Base-by-base conservation (phyloP, 257 asterid genomes). In the Lycium barbarum region DNA sequence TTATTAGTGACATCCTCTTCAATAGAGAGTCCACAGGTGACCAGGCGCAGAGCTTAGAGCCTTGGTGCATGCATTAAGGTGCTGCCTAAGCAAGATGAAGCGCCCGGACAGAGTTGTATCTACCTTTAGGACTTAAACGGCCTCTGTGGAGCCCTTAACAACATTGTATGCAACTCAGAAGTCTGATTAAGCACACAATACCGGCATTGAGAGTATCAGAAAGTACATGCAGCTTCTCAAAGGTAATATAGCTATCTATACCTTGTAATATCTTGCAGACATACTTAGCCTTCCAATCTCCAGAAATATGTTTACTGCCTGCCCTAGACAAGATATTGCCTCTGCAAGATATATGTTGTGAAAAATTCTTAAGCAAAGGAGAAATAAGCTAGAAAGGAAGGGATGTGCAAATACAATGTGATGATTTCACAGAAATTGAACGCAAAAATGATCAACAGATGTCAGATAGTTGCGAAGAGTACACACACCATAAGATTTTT, bases 211-310 rank as follows among this genome's bases (percentile, higher is more conserved):
- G 6, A 55, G 13, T 55, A 55, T 6, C 20, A 55, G n/a, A 15
- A 14, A 6, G 2, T 17, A 55, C 20, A 55, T 55, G 35, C 40
- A 7, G 35, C 33, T 76, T 51, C 38, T 43, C 26, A 40, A 57
- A 72, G 49, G 62, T 47, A 40, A 79, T 63, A 71, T 10, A 66
- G 49, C 11, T 55, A 49, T 90, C 11, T 55, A 49, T 90, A 96
- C 99, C 99, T 96, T 94, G 91, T 90, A 94, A 87, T 94, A 93
- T 92, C 98, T 93, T 71, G 98, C 99, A 43, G 95, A 86, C 99
- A 96, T 93, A 85, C 89, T 92, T 83, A 94, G 97, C 91, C 98
- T 87, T 86, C 98, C 98, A 85, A 92, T 96, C 11, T 94, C 99
- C 93, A 93, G 88, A 88, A 94, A 96, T 71, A 93, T 3, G 86